Conservation (phyloP, 2,329 filamentous ascomycete species). For the Talaromyces funiculosus region DNA sequence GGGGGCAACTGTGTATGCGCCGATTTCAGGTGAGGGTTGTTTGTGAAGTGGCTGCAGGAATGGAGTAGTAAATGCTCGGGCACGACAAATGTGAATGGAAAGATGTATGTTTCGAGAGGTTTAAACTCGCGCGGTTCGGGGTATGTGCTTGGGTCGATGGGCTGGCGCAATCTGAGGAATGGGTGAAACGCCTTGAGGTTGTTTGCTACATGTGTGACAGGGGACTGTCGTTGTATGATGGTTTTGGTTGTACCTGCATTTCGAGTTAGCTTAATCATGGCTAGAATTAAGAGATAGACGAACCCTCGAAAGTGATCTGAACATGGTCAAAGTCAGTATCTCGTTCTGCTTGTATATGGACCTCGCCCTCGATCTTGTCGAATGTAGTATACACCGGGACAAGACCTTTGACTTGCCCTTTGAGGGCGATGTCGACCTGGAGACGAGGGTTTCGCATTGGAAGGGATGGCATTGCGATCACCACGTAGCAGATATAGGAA, state of each 20-base stretch:
- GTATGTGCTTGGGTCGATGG: constrained; percentile 49
- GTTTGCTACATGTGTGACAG: constrained; percentile 48
- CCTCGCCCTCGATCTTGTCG: constrained; percentile 52
- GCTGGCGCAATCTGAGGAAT: constrained; percentile 59
- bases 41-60: constrained; percentile 51
- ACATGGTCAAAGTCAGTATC: constrained; percentile 55
- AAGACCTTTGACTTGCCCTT: constrained; percentile 28
- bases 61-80: constrained; percentile 56
- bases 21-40: constrained; percentile 48
- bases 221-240: constrained; percentile 51
- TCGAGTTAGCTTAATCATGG: constrained; percentile 4
- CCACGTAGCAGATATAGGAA: not conserved
- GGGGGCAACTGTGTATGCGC: constrained; percentile 57
- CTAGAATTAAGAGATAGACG: constrained; percentile 11
- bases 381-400: constrained; percentile 51
- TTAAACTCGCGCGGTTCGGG: constrained; percentile 51
- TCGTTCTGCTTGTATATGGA: constrained; percentile 44
- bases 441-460: constrained; percentile 23
- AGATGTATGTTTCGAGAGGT: constrained; percentile 51
- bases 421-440: constrained; percentile 27
- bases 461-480: constrained; percentile 22
- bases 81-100: constrained; percentile 60
- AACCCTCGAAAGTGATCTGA: constrained; percentile 55
- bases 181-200: constrained; percentile 53
- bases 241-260: constrained; percentile 45